These are phyloP conservation scores for Colletotrichum cuscutae DNA, from an alignment of 2,329 filamentous ascomycete genomes.

Conservation along the genomic window DNA sequence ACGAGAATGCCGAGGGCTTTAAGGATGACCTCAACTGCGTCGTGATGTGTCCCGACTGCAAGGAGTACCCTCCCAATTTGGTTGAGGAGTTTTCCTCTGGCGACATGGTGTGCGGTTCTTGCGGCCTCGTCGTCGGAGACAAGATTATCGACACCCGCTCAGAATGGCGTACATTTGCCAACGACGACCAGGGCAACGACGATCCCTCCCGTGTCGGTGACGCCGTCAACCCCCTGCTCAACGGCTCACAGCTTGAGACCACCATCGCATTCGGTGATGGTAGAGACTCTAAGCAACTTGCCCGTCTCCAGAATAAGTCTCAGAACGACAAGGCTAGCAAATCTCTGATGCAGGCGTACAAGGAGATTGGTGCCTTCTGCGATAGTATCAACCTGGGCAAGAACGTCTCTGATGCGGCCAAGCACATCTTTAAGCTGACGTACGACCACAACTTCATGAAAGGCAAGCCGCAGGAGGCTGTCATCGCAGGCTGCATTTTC, in stretches of 20 bases:
- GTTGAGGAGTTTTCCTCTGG: constrained; percentile 92
- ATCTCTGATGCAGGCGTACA: constrained; percentile 83
- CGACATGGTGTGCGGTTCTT: constrained; percentile 92
- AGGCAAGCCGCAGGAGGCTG: constrained; percentile 91
- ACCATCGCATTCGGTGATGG: constrained; percentile 86
- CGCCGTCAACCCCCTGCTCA: constrained; percentile 87
- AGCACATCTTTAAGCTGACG: constrained; percentile 94
- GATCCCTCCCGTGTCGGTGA: constrained; percentile 99
- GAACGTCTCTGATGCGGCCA: constrained; percentile 87
- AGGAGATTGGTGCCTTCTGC: constrained; percentile 88
- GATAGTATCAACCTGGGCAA: constrained; percentile 85
- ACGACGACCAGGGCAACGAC: constrained; percentile 95
- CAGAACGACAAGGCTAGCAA: constrained; percentile 87
- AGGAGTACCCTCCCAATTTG: constrained; percentile 89
- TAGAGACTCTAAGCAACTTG: constrained; percentile 77
- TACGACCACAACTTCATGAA: constrained; percentile 95
- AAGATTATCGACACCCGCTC: constrained; percentile 95
- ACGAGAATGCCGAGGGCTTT: constrained; percentile 55
- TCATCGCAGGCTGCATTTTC: constrained; percentile 97
- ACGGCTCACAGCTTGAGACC: constrained; percentile 90
- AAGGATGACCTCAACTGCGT: constrained; percentile 88
- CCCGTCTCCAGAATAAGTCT: constrained; percentile 85
- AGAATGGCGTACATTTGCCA: constrained; percentile 99
- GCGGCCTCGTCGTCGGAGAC: constrained; percentile 89
- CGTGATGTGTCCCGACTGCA: constrained; percentile 90